Evolutionary conservation across 352 stramenopile species (phyloP).

Genomic region (Pythium scleroteichum): DNA sequence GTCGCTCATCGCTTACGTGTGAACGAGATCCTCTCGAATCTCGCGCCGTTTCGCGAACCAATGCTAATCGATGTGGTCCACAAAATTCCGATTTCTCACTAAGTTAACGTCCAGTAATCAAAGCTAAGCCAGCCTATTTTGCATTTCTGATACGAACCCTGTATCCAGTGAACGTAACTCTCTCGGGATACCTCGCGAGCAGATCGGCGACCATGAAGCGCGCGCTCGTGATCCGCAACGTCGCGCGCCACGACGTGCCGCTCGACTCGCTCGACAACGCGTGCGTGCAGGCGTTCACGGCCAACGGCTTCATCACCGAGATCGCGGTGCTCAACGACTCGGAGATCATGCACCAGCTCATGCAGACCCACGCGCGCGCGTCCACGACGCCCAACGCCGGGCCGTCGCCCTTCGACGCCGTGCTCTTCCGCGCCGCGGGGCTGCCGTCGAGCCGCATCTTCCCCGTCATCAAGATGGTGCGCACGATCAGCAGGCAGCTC

Average conservation of each 20-base stretch:
- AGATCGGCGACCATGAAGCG: slow-evolving; percentile 52
- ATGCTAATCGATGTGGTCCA: neutral
- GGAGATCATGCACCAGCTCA: slow-evolving; percentile 58
- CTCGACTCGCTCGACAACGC: slow-evolving; percentile 76
- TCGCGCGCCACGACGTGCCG: slow-evolving; percentile 67
- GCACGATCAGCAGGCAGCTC: slow-evolving; percentile 78
- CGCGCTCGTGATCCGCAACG: slow-evolving; percentile 76
- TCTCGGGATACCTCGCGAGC: neutral
- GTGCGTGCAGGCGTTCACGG: slow-evolving; percentile 67
- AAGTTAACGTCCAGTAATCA: no score
- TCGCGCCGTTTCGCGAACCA: slow-evolving; percentile 1
- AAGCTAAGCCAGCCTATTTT: no score
- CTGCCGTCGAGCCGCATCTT: slow-evolving; percentile 53
- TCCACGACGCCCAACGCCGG: slow-evolving; percentile 4
- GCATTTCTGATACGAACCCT: no score
- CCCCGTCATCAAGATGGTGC: slow-evolving; percentile 56
- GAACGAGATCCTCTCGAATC: no score
- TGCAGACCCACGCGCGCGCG: slow-evolving; percentile 45
- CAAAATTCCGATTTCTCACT: neutral
- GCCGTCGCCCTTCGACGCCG: slow-evolving; percentile 54
- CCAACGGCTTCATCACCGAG: slow-evolving; percentile 75
- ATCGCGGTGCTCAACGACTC: slow-evolving; percentile 58
- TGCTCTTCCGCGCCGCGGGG: slow-evolving; percentile 64
- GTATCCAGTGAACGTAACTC: neutral
- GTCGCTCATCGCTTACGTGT: slow-evolving; percentile 39